phyloP scores from a whole-genome alignment of 2,329 filamentous ascomycete species.

The Aspergillus nomiae region DNA sequence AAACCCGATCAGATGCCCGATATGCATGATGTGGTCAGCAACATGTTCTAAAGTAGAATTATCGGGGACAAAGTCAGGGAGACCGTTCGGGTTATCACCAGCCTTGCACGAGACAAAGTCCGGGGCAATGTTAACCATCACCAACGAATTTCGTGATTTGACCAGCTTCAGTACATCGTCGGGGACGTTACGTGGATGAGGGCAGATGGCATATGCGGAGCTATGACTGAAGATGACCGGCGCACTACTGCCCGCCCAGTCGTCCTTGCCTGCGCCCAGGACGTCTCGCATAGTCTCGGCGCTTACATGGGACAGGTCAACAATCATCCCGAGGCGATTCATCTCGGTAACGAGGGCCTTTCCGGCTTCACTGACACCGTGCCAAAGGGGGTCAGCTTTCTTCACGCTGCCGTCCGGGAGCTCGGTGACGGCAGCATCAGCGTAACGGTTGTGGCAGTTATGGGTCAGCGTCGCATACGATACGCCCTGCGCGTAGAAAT shows the following conservation, averaged over 20 bases:
- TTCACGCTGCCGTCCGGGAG: slow-evolving; percentile 40
- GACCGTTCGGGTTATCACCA: slow-evolving; percentile 59
- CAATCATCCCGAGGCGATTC: slow-evolving; percentile 93
- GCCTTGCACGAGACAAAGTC: slow-evolving; percentile 78
- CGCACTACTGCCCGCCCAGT: slow-evolving; percentile 72
- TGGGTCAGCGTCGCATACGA: slow-evolving; percentile 88
- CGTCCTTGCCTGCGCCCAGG: slow-evolving; percentile 60
- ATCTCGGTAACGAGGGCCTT: slow-evolving; percentile 76
- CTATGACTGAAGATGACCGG: slow-evolving; percentile 90
- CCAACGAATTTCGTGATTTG: slow-evolving; percentile 69
- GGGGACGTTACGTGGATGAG: slow-evolving; percentile 86
- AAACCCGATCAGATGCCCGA: slow-evolving; percentile 80
- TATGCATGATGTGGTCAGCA: slow-evolving; percentile 77
- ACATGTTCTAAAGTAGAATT: slow-evolving; percentile 77
- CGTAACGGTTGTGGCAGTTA: slow-evolving; percentile 89
- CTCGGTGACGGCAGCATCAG: slow-evolving; percentile 71
- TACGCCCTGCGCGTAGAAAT: slow-evolving; percentile 76
- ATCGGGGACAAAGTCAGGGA: slow-evolving; percentile 67
- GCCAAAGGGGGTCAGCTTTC: slow-evolving; percentile 44
- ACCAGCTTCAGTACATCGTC: slow-evolving; percentile 80
- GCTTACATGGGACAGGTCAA: slow-evolving; percentile 80
- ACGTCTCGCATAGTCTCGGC: slow-evolving; percentile 84
- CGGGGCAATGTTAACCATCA: slow-evolving; percentile 90
- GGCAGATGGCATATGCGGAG: slow-evolving; percentile 76
- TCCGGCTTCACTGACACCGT: slow-evolving; percentile 72